phyloP scores from a whole-genome alignment of 345 rosid genomes.

The Orychophragmus violaceus region DNA sequence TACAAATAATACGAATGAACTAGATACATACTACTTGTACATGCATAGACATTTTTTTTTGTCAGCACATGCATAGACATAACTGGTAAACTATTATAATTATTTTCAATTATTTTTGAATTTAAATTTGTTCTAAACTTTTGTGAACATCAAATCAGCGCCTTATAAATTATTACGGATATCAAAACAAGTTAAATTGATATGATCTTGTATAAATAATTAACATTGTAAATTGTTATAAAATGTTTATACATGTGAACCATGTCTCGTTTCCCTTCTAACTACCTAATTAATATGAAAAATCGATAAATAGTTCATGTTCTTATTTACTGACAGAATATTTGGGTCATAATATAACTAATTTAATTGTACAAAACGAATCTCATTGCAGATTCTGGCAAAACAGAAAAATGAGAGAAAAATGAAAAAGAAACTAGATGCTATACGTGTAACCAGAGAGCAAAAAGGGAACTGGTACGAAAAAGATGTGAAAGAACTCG shows the following conservation, averaged over 20 bases:
- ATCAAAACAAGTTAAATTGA: too few relatives aligned
- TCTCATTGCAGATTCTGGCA: background rate
- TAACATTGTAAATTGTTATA: background rate
- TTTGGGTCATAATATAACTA: background rate
- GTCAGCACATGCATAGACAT: too few relatives aligned
- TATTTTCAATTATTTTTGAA: too few relatives aligned
- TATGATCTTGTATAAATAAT: background rate
- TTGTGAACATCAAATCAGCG: too few relatives aligned
- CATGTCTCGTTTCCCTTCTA: background rate
- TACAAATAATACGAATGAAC: too few relatives aligned
- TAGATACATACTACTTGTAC: too few relatives aligned
- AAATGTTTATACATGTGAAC: background rate
- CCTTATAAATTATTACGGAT: too few relatives aligned
- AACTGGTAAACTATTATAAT: too few relatives aligned
- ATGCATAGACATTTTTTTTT: too few relatives aligned
- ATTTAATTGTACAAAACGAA: background rate
- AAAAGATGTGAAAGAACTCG: slow-evolving; percentile 36
- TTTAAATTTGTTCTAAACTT: too few relatives aligned
- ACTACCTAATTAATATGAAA: background rate
- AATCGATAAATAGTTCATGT: background rate
- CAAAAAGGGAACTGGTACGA: slow-evolving; percentile 42
- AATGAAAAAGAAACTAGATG: slow-evolving; percentile 28
- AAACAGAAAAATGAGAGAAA: slow-evolving; percentile 36
- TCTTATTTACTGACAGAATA: background rate
- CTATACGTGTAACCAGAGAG: slow-evolving; percentile 12